phyloP scores from a whole-genome alignment of 352 stramenopile species.

The Blastocystis sp. region DNA sequence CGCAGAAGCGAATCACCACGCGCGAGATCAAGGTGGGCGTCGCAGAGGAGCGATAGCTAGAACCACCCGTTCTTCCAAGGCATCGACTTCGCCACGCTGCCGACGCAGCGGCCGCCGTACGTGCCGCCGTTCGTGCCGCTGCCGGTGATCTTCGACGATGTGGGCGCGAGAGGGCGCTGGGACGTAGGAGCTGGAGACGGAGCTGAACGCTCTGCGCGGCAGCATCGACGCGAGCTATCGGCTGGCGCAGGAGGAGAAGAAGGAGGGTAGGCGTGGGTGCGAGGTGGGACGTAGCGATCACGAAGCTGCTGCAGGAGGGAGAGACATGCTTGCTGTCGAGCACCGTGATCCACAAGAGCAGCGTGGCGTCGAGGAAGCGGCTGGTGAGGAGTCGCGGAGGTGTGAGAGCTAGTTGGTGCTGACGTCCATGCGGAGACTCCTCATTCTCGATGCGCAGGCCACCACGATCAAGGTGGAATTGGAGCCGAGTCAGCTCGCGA shows the following conservation, averaged over 20 bases:
- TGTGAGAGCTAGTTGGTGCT: conserved; percentile 13
- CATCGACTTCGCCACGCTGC: conserved; percentile 40
- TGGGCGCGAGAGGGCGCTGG: not conserved
- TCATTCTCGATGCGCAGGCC: not conserved
- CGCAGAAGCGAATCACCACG: not conserved
- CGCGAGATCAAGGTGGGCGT: not conserved
- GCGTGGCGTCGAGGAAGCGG: not conserved
- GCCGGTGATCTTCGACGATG: conserved; percentile 18
- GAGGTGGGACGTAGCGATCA: not conserved
- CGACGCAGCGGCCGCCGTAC: not conserved
- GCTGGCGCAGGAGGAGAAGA: not conserved
- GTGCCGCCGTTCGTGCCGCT: not conserved
- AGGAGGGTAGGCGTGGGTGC: not conserved
- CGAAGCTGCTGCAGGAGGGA: not conserved
- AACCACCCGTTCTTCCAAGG: conserved; percentile 27
- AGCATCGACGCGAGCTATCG: conserved; percentile 33
- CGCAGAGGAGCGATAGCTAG: not conserved
- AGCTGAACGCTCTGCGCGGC: not conserved
- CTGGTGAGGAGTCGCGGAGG: not conserved
- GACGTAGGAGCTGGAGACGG: conserved; percentile 1
- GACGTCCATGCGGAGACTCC: not conserved
- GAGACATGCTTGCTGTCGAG: not conserved
- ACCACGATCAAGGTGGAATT: not conserved
- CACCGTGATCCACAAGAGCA: not conserved
- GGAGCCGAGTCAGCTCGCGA: not conserved